Conservation (phyloP, 2,329 filamentous ascomycete species). For the Ophiosphaerella korrae region DNA sequence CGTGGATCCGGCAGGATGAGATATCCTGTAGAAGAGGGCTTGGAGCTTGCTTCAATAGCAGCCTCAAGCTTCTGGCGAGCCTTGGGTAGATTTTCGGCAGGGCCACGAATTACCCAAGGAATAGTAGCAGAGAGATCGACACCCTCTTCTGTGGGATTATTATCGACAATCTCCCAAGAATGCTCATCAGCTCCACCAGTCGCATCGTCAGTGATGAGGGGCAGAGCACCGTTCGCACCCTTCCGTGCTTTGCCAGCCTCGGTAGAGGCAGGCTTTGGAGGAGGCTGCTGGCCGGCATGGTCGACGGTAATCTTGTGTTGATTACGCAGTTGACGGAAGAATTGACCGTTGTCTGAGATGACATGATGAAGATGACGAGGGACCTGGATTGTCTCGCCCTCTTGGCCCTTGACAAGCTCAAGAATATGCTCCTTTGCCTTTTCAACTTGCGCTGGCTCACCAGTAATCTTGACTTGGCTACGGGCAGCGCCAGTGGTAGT, state of each 20-base stretch:
- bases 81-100: conserved; percentile 77
- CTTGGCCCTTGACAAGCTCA: conserved; percentile 79
- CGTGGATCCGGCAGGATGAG: conserved; percentile 86
- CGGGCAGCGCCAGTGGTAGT: conserved; percentile 69
- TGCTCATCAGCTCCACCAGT: conserved; percentile 64
- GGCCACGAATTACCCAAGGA: conserved; percentile 87
- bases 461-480: conserved; percentile 84
- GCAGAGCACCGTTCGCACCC: conserved; percentile 69
- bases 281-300: conserved; percentile 80
- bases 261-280: conserved; percentile 67
- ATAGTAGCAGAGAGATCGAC: conserved; percentile 62
- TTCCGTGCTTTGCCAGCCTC: conserved; percentile 52
- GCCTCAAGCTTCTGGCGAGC: conserved; percentile 75
- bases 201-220: conserved; percentile 88
- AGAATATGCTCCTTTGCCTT: conserved; percentile 86
- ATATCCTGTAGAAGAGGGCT: conserved; percentile 78
- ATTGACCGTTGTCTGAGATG: conserved; percentile 85
- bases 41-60: conserved; percentile 73
- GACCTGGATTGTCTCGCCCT: conserved; percentile 85
- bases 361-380: conserved; percentile 82
- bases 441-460: conserved; percentile 76
- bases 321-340: conserved; percentile 88
- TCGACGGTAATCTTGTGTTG: conserved; percentile 90
- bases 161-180: conserved; percentile 83
- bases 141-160: conserved; percentile 60